phyloP scores from a whole-genome alignment of 352 stramenopile genomes.

The Phytopythium cucurbitacearum region DNA sequence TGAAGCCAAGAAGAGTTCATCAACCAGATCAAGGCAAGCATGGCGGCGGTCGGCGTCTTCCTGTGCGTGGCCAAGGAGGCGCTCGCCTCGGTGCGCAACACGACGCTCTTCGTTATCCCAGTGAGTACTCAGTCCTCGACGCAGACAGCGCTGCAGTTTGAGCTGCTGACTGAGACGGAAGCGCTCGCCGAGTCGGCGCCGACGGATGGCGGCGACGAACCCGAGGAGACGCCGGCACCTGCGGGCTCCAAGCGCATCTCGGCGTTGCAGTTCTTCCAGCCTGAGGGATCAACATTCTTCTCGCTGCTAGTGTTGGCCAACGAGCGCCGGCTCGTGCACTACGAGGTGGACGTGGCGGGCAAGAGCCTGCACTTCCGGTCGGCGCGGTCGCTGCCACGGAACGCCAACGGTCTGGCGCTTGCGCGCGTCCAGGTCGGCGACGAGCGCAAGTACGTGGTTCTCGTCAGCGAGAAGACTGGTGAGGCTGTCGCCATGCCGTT shows the following conservation, averaged over 20 bases:
- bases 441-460: conserved; percentile 45
- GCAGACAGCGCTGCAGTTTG: conserved; percentile 31
- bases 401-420: conserved; percentile 64
- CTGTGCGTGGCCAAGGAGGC: conserved; percentile 27
- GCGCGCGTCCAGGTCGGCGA: conserved; percentile 13
- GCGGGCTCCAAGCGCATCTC: conserved; percentile 37
- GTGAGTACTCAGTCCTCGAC: conserved; percentile 7
- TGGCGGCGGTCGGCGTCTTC: conserved; percentile 52
- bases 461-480: conserved; percentile 80
- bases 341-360: conserved; percentile 47
- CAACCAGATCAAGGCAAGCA: conserved; percentile 3
- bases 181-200: conserved; percentile 5
- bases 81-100: conserved; percentile 48
- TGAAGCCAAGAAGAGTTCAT: neutral
- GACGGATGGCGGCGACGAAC: conserved; percentile 14
- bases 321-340: conserved; percentile 71
- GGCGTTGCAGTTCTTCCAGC: conserved; percentile 30
- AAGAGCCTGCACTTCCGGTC: conserved; percentile 35
- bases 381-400: conserved; percentile 50
- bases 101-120: conserved; percentile 56
- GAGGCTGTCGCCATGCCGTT: conserved; percentile 78
- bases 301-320: conserved; percentile 62
- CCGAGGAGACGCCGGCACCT: conserved; percentile 24
- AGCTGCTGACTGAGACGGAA: conserved; percentile 31
- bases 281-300: conserved; percentile 10